phyloP scores from a whole-genome alignment of 1,284 basidiomycete genomes.

The Cryptococcus jaspeensis region DNA sequence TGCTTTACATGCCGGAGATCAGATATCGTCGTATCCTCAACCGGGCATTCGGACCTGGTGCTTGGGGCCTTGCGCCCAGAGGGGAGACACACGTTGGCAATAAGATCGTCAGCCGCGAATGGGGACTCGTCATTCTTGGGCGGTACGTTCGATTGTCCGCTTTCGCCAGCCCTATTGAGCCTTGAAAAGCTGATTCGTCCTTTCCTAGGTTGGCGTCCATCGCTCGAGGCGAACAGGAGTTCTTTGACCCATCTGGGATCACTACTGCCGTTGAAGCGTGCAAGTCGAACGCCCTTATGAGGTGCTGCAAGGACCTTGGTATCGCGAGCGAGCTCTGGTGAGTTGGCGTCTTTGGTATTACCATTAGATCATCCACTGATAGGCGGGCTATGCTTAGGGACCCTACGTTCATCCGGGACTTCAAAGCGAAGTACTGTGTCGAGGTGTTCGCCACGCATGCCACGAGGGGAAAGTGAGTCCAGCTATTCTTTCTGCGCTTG shows the following conservation, averaged over 20 bases:
- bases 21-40: constrained; percentile 96
- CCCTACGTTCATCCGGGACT: constrained; percentile 90
- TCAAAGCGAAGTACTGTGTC: constrained; percentile 78
- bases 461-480: constrained; percentile 78
- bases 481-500: not conserved
- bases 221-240: constrained; percentile 94
- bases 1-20: constrained; percentile 95
- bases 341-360: constrained; percentile 26
- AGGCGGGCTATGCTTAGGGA: constrained; percentile 69
- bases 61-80: constrained; percentile 93
- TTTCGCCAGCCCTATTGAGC: not conserved
- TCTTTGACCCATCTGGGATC: constrained; percentile 87
- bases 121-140: constrained; percentile 90
- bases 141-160: constrained; percentile 62
- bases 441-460: constrained; percentile 84
- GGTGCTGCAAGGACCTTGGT: constrained; percentile 96
- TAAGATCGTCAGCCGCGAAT: constrained; percentile 87
- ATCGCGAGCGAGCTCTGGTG: constrained; percentile 95
- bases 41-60: constrained; percentile 92
- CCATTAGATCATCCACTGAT: not conserved
- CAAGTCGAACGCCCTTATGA: constrained; percentile 96
- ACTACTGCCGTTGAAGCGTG: constrained; percentile 92
- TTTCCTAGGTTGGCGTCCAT: constrained; percentile 74
- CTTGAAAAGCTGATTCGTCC: not conserved
- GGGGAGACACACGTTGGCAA: constrained; percentile 88